Evolutionary conservation across 805 yeast genomes (phyloP).

Genomic region (Metschnikowia hibisci): DNA sequence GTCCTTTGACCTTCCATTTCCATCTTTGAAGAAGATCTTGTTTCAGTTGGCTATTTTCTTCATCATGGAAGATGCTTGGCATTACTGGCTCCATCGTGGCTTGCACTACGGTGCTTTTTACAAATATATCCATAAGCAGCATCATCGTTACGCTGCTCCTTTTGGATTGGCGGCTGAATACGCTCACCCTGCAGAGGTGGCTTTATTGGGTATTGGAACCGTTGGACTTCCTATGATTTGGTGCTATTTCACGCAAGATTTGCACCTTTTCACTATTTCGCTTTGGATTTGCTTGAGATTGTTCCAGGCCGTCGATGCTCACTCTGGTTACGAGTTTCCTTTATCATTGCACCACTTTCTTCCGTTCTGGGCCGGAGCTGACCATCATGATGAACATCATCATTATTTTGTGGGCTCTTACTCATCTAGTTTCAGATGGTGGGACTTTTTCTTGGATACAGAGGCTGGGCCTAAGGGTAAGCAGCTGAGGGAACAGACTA

Average conservation of each 20-base stretch:
- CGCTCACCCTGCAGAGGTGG: slow-evolving; percentile 58
- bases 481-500: slow-evolving; percentile 63
- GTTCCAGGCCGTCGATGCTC: slow-evolving; percentile 59
- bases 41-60: slow-evolving; percentile 48
- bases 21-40: slow-evolving; percentile 38
- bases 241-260: slow-evolving; percentile 40
- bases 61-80: slow-evolving; percentile 56
- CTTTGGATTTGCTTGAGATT: slow-evolving; percentile 51
- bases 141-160: slow-evolving; percentile 60
- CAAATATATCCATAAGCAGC: slow-evolving; percentile 56
- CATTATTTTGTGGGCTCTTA: slow-evolving; percentile 84
- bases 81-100: slow-evolving; percentile 55
- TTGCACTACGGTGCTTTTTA: slow-evolving; percentile 56
- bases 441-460: slow-evolving; percentile 87
- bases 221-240: slow-evolving; percentile 58
- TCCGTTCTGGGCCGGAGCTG: slow-evolving; percentile 68
- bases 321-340: slow-evolving; percentile 61
- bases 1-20: slow-evolving; percentile 51
- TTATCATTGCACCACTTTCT: slow-evolving; percentile 53
- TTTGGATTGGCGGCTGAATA: slow-evolving; percentile 60
- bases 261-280: slow-evolving; percentile 53
- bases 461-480: slow-evolving; percentile 85
- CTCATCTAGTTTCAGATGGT: slow-evolving; percentile 93
- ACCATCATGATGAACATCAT: slow-evolving; percentile 59
- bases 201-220: slow-evolving; percentile 55